Evolutionary conservation across 495 filamentous ascomycete genomes (phyloP).

Genomic region (Darksidea phi): DNA sequence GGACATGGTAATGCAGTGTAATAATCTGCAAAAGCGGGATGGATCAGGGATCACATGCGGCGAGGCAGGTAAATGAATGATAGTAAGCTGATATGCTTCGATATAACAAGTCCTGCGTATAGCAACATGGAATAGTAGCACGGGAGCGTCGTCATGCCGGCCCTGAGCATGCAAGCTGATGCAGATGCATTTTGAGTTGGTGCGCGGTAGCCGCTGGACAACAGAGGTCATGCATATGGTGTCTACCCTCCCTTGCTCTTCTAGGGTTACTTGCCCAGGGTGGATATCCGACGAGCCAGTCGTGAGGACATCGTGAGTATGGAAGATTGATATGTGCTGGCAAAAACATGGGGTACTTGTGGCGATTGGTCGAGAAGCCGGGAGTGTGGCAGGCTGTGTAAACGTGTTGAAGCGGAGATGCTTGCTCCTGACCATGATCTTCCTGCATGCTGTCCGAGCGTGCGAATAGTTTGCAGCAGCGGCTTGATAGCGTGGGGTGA

Average conservation of each 20-base stretch:
- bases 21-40: constrained; percentile 9
- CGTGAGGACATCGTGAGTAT: neutral
- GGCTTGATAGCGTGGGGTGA: neutral
- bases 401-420: no score
- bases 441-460: no score
- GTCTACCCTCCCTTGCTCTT: neutral
- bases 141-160: neutral
- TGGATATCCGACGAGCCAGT: neutral
- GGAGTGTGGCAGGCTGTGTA: no score
- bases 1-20: neutral
- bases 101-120: constrained; percentile 1
- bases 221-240: constrained; percentile 5
- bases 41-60: constrained; percentile 1
- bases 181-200: constrained; percentile 3
- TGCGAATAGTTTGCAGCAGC: constrained; percentile 3
- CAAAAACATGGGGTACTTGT: no score
- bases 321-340: no score
- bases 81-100: constrained; percentile 14
- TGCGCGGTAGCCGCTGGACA: constrained; percentile 15
- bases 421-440: no score
- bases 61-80: neutral
- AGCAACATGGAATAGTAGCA: constrained; percentile 2
- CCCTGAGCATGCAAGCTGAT: constrained; percentile 6
- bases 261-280: neutral
- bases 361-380: no score